Conservation (phyloP, 2,329 filamentous ascomycete genomes). For the Fusarium sp. region DNA sequence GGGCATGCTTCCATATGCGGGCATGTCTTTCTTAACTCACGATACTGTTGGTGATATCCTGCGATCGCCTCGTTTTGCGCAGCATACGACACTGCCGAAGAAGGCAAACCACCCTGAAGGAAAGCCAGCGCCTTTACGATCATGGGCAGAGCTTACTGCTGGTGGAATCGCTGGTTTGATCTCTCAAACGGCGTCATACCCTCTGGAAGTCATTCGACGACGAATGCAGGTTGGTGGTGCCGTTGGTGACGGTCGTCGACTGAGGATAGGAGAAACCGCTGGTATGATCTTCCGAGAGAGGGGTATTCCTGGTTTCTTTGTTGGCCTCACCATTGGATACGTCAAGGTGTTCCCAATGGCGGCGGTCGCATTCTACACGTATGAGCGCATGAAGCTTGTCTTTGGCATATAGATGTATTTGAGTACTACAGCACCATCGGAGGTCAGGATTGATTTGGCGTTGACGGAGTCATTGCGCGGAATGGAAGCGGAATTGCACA, state of each 20-base stretch:
- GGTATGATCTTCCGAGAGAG: constrained; percentile 77
- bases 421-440: constrained; percentile 3
- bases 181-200: constrained; percentile 92
- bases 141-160: constrained; percentile 85
- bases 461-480: constrained; percentile 35
- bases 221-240: constrained; percentile 97
- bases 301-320: constrained; percentile 85
- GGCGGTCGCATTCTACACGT: constrained; percentile 74
- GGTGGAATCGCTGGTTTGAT: constrained; percentile 89
- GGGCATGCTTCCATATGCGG: constrained; percentile 97
- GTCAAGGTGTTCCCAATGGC: constrained; percentile 92
- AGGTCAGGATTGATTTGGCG: constrained; percentile 29
- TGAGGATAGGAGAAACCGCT: constrained; percentile 83
- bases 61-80: constrained; percentile 71
- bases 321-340: constrained; percentile 94
- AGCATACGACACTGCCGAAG: constrained; percentile 78
- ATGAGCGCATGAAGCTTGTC: constrained; percentile 69
- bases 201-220: constrained; percentile 88
- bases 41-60: constrained; percentile 89
- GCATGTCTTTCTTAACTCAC: constrained; percentile 94
- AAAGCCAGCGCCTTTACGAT: constrained; percentile 77
- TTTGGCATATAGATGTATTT: constrained; percentile 66
- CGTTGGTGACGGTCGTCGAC: constrained; percentile 84
- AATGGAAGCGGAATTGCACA: constrained; percentile 24
- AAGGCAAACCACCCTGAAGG: constrained; percentile 62